Evolutionary conservation across 257 asterid genomes (phyloP), one percentile per base, ranked within the genome.

Genomic region (Ocimum tenuiflorum): DNA sequence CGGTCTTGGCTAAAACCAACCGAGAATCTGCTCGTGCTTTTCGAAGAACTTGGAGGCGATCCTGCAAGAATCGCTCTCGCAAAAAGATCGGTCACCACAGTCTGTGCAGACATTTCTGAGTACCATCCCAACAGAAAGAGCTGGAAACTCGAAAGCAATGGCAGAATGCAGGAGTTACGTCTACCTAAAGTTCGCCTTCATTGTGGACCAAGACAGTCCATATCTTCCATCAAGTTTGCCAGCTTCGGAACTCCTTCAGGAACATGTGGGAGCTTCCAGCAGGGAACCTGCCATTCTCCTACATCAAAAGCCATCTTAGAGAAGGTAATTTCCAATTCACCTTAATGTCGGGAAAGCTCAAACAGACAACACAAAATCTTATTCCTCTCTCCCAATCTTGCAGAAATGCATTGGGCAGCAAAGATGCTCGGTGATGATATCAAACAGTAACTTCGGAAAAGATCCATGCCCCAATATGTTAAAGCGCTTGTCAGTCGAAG

Each of bases 1-100:
- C 81, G 92, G 63, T 81, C 99, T 61, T 92, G 97, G 97, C 67
- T 92, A 63, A 87, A 88, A 72, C 88, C 96, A 6, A 78, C 81
- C 20, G 81, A 79, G 72, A 92, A 92, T 75, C 81, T 87, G 5
- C 46, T 92, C 84, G 95, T 92, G 36, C 79, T 92, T 11, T 88
- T 92, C 18, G 99, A 92, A 81, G 99, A 92, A 71, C 86, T 89
- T 0, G 97, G 96, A 11, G 99, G 99, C n/a, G 96, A 89, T 72
- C 95, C 99, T 38, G 80, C 88, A 19, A 74, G 77, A 71, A 85
- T 92, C 70, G 70, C 79, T 59, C 82, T 89, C 0, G 91, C 75
- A 73, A 89, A 86, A 83, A 82, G 97, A 78, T 84, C 96, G 15
- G 79, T 86, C 70, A 84, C 81, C 19, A 82, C 85, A 36, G 92